A percentile compares a stretch with the other conserved stretches of the same genome.
Evolutionary conservation across 257 asterid species (phyloP).

Genomic region (Parsonsia alboflavescens): DNA sequence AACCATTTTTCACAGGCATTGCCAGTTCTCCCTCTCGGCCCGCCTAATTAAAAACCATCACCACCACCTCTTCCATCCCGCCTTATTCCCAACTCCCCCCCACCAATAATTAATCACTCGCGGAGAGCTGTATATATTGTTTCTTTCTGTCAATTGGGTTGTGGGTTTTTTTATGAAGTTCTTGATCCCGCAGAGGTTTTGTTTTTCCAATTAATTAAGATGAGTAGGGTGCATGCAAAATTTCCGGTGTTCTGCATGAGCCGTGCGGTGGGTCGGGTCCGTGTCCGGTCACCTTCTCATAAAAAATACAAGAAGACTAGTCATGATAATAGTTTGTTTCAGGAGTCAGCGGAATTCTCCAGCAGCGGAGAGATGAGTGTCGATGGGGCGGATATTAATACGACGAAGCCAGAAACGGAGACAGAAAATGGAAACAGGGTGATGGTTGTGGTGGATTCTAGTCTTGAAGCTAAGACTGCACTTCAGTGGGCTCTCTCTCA

Average conservation of each 20-base stretch:
- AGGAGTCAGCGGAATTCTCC: conserved; percentile 28
- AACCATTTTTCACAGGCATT: not conserved
- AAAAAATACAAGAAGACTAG: conserved; percentile 27
- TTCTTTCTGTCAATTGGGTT: no score
- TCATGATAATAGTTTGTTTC: conserved; percentile 26
- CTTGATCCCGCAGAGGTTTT: no score
- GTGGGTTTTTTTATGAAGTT: no score
- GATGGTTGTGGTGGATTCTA: conserved; percentile 76
- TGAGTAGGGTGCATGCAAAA: conserved; percentile 23
- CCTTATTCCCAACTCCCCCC: not conserved
- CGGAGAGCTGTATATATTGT: not conserved
- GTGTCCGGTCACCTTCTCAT: conserved; percentile 53
- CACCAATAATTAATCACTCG: not conserved
- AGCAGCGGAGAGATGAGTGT: conserved; percentile 36
- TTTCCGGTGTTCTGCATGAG: conserved; percentile 50
- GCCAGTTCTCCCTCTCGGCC: not conserved
- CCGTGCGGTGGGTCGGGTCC: conserved; percentile 38
- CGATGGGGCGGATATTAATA: conserved; percentile 19
- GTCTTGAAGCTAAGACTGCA: conserved; percentile 60
- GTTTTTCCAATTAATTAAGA: not conserved
- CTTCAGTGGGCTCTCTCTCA: conserved; percentile 88
- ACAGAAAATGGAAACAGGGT: conserved; percentile 55
- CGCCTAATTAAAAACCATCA: not conserved
- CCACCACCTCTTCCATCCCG: no score
- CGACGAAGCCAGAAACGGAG: conserved; percentile 28